phyloP scores from a whole-genome alignment of 371 early-diverging fungal genomes.

The Nematocida parisii region DNA sequence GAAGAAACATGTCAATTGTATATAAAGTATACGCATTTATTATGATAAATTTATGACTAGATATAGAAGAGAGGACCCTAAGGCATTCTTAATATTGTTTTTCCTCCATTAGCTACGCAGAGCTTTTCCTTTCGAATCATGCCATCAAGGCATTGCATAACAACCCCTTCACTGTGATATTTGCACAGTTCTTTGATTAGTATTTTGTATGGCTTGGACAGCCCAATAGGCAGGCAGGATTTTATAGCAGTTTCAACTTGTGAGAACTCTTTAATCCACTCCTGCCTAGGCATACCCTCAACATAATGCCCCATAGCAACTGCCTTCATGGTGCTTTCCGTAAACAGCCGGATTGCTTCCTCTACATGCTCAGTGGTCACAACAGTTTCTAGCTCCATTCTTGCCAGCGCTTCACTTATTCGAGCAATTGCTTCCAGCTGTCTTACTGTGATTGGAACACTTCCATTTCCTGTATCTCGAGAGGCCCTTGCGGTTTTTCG shows the following conservation, averaged over 20 bases:
- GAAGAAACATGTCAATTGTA: too few relatives aligned
- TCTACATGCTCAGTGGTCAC: constrained; percentile 87
- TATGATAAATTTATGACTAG: too few relatives aligned
- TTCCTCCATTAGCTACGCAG: constrained; percentile 62
- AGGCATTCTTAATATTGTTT: constrained; percentile 63
- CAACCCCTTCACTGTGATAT: constrained; percentile 54
- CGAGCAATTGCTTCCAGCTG: constrained; percentile 98
- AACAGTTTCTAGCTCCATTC: constrained; percentile 82
- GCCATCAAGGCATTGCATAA: constrained; percentile 66
- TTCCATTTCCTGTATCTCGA: constrained; percentile 75
- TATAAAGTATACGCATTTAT: too few relatives aligned
- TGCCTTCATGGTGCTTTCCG: constrained; percentile 92
- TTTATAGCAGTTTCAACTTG: constrained; percentile 61
- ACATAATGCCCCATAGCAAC: constrained; percentile 69
- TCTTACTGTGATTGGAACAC: constrained; percentile 95
- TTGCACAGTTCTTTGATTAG: constrained; percentile 55
- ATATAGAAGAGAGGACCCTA: constrained; percentile 8
- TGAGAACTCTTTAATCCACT: constrained; percentile 61
- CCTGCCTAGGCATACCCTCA: constrained; percentile 69
- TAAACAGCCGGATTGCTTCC: constrained; percentile 95
- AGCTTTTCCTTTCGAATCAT: constrained; percentile 68
- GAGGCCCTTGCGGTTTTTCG: constrained; percentile 78
- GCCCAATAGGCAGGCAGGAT: constrained; percentile 67
- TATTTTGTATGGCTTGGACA: constrained; percentile 44
- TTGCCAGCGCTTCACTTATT: constrained; percentile 95